These are phyloP conservation scores for Phytophthora cryptogea DNA, from an alignment of 352 stramenopile genomes.

Conservation along the genomic window DNA sequence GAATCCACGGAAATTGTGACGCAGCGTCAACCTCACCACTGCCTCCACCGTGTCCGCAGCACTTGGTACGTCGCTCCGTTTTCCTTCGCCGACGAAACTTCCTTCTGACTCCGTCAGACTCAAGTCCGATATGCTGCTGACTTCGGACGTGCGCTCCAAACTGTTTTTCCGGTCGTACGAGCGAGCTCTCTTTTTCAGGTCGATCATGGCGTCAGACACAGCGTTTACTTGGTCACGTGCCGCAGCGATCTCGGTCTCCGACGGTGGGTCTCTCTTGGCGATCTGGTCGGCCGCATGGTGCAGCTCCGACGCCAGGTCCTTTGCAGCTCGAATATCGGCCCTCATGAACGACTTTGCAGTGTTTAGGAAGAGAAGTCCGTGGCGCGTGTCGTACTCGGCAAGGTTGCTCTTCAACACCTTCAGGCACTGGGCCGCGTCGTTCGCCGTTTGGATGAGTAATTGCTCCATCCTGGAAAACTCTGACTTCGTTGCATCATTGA, in stretches of 20 bases:
- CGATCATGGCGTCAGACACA: constrained; percentile 9
- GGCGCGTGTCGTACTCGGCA: constrained; percentile 25
- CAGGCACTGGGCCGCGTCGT: constrained; percentile 15
- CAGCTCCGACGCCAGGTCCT: constrained; percentile 25
- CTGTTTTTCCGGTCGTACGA: constrained; percentile 23
- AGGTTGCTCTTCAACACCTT: constrained; percentile 25
- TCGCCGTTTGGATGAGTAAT: constrained; percentile 23
- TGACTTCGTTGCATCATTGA: constrained; percentile 6
- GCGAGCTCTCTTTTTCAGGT: constrained; percentile 25
- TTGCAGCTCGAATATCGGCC: constrained; percentile 21
- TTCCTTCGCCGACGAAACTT: constrained; percentile 8
- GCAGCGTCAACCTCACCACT: constrained; percentile 21
- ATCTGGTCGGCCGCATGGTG: constrained; percentile 24
- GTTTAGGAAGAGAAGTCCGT: constrained; percentile 29
- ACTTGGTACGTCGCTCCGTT: background rate
- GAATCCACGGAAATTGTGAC: constrained; percentile 25
- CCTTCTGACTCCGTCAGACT: constrained; percentile 11
- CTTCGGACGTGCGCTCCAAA: background rate
- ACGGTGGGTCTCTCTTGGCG: constrained; percentile 11
- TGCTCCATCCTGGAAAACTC: constrained; percentile 25
- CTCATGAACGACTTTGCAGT: constrained; percentile 30
- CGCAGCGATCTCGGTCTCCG: constrained; percentile 22
- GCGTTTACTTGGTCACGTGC: constrained; percentile 20
- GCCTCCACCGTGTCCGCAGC: constrained; percentile 5
- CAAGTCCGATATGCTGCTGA: background rate